Percentiles rank a stretch among this genome's conserved stretches.
Evolutionary conservation across 148 eudicot genomes (phyloP).

Genomic region (Cornus suecica): DNA sequence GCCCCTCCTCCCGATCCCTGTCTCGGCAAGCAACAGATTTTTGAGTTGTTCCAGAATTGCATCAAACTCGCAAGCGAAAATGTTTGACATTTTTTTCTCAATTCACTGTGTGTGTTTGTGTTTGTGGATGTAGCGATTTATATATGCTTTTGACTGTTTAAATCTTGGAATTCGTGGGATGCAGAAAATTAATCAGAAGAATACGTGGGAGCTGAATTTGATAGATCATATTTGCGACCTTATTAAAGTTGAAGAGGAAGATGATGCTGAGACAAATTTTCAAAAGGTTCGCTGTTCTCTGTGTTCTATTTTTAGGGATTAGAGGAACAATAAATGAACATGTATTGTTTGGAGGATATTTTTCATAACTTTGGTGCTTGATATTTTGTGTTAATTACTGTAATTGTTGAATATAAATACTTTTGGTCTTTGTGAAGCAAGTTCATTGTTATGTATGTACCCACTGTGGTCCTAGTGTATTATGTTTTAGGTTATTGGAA

Average conservation of each 20-base stretch:
- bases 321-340: background rate
- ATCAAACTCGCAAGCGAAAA: slow-evolving; percentile 95
- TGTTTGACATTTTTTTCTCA: slow-evolving; percentile 23
- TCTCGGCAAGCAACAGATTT: slow-evolving; percentile 68
- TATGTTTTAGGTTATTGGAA: too few relatives aligned
- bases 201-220: slow-evolving; percentile 92
- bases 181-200: slow-evolving; percentile 97
- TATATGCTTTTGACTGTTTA: background rate
- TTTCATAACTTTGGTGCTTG: background rate
- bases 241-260: slow-evolving; percentile 70
- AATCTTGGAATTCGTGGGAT: background rate
- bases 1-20: slow-evolving; percentile 31
- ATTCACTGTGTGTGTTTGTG: background rate
- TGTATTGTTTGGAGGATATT: background rate
- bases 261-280: slow-evolving; percentile 81
- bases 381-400: background rate
- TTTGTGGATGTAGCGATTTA: background rate
- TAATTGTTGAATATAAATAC: too few relatives aligned
- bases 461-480: too few relatives aligned
- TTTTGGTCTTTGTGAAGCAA: too few relatives aligned
- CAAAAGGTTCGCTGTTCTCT: slow-evolving; percentile 54
- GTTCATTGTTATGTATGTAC: too few relatives aligned
- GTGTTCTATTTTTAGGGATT: background rate
- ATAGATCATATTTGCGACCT: slow-evolving; percentile 90
- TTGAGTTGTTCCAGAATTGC: slow-evolving; percentile 79